These are phyloP conservation scores for Plicaturopsis crispa DNA, from an alignment of 768 basidiomycete species.

Conservation along the genomic window DNA sequence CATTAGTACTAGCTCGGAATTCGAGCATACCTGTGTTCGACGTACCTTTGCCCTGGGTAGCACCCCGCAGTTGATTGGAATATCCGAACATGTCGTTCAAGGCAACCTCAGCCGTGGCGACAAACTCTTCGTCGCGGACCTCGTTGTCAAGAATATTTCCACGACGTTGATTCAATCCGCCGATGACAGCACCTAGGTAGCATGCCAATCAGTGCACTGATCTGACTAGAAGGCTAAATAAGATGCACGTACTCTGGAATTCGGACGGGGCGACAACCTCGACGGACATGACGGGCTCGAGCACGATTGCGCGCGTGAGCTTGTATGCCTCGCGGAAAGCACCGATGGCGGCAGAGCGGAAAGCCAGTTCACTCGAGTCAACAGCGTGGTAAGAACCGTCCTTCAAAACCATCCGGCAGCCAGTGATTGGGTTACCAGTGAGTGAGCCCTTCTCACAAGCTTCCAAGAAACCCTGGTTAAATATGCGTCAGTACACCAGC, in stretches of 20 bases:
- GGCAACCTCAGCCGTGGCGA: conserved; percentile 82
- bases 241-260: conserved; percentile 67
- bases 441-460: conserved; percentile 87
- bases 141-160: conserved; percentile 96
- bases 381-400: conserved; percentile 92
- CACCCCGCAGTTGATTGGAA: conserved; percentile 85
- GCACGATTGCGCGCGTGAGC: conserved; percentile 67
- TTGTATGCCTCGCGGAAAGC: conserved; percentile 89
- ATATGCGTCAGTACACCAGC: conserved; percentile 2
- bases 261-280: conserved; percentile 94
- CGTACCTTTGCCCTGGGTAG: conserved; percentile 89
- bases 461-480: conserved; percentile 81
- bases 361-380: conserved; percentile 95
- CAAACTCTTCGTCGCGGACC: conserved; percentile 96
- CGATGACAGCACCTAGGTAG: conserved; percentile 72
- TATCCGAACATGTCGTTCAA: conserved; percentile 99
- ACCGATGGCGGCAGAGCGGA: conserved; percentile 83
- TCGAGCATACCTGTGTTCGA: conserved; percentile 5
- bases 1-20: neutral
- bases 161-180: conserved; percentile 84
- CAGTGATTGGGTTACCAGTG: conserved; percentile 81
- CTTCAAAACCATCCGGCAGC: conserved; percentile 79
- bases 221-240: neutral
- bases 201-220: neutral
- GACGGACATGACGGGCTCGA: conserved; percentile 99